A percentile compares a stretch with the other conserved stretches of the same genome.
phyloP scores from a whole-genome alignment of 371 early-diverging fungal genomes.

The Apophysomyces ossiformis region DNA sequence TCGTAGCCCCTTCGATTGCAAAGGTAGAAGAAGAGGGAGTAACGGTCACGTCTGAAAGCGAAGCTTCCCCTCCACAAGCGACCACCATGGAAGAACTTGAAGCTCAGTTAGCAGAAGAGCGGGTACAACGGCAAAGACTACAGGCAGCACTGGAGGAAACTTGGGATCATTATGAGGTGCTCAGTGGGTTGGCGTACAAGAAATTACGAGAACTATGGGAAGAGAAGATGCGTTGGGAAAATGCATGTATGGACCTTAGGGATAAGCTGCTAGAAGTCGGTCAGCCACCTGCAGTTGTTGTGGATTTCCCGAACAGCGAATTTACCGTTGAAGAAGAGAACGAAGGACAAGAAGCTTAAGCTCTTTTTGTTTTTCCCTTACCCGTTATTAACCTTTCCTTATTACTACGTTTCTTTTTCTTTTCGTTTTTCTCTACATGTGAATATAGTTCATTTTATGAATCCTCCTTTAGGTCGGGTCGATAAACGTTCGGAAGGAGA shows the following conservation, averaged over 20 bases:
- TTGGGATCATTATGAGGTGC: slow-evolving; percentile 60
- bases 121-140: slow-evolving; percentile 36
- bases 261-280: slow-evolving; percentile 27
- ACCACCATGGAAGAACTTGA: slow-evolving; percentile 27
- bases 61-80: neutral
- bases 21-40: slow-evolving; percentile 6
- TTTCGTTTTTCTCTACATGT: neutral
- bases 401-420: neutral
- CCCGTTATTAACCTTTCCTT: no score
- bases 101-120: slow-evolving; percentile 36
- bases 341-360: neutral
- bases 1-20: no score
- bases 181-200: slow-evolving; percentile 60
- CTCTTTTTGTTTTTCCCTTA: no score
- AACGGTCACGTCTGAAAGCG: neutral
- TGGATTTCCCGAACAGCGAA: slow-evolving; percentile 16
- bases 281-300: neutral
- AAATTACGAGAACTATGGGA: slow-evolving; percentile 63
- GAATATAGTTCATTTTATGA: neutral
- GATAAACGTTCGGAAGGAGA: no score
- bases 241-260: slow-evolving; percentile 44
- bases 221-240: slow-evolving; percentile 54
- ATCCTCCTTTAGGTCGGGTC: no score
- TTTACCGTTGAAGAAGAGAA: slow-evolving; percentile 16
- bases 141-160: slow-evolving; percentile 59